Conservation (phyloP, 2,329 filamentous ascomycete species). For the Venturia asperata region DNA sequence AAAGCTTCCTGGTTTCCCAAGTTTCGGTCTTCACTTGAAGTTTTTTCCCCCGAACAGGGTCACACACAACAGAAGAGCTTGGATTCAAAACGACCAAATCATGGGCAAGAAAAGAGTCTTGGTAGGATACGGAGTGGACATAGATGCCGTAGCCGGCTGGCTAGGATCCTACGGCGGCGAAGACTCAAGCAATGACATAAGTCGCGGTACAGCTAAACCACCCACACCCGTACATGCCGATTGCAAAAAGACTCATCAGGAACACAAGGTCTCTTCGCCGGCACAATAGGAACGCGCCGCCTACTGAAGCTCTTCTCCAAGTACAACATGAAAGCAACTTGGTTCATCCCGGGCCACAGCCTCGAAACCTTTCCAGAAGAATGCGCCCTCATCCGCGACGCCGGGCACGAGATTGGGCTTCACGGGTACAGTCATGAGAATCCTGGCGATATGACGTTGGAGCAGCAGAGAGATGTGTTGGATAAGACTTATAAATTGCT, state of each 20-base stretch:
- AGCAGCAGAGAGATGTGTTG: constrained; percentile 69
- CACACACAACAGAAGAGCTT: neutral
- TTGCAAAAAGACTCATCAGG: neutral
- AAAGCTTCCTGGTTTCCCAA: neutral
- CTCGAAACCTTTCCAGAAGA: constrained; percentile 62
- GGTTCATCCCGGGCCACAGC: constrained; percentile 54
- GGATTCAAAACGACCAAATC: neutral
- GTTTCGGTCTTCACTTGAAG: neutral
- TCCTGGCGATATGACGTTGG: constrained; percentile 61
- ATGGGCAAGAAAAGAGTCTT: constrained; percentile 49
- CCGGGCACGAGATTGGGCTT: constrained; percentile 59
- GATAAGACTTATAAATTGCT: constrained; percentile 61
- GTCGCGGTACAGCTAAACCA: constrained; percentile 36
- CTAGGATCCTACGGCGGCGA: constrained; percentile 67
- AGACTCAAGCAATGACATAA: constrained; percentile 65
- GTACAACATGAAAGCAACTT: constrained; percentile 63
- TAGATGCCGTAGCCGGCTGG: constrained; percentile 72
- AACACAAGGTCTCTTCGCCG: constrained; percentile 53
- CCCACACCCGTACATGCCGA: neutral
- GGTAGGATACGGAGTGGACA: constrained; percentile 61
- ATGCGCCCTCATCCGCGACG: constrained; percentile 51
- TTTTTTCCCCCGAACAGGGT: neutral
- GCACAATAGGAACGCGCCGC: constrained; percentile 58
- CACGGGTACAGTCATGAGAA: constrained; percentile 72
- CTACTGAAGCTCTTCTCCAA: constrained; percentile 67